These are phyloP conservation scores for Blumeria hordei DNA, from an alignment of 2,329 filamentous ascomycete species.

Conservation along the genomic window DNA sequence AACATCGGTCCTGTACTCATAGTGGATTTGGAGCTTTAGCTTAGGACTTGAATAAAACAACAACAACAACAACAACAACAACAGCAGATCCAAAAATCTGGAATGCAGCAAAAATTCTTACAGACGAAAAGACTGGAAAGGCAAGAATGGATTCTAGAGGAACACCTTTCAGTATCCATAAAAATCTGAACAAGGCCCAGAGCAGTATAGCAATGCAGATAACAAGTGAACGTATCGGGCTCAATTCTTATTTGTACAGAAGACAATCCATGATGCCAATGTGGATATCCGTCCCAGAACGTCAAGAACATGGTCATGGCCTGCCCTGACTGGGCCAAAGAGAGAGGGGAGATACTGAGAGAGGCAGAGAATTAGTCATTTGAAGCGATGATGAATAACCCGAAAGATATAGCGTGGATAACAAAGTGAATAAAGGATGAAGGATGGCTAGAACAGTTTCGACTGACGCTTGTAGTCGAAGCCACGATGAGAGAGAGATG, in stretches of 20 bases:
- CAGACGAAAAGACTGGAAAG: too few species aligned
- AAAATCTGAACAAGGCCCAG: neutral
- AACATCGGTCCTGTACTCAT: too few species aligned
- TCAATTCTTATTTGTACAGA: neutral
- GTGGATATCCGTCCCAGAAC: slow-evolving; percentile 1
- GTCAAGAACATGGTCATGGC: neutral
- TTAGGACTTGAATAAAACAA: too few species aligned
- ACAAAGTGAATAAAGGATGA: neutral
- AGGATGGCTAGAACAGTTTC: neutral
- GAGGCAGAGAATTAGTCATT: neutral
- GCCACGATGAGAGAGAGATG: neutral
- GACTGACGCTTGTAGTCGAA: too few species aligned
- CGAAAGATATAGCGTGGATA: too few species aligned
- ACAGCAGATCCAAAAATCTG: too few species aligned
- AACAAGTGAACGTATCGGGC: neutral
- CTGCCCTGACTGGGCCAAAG: neutral
- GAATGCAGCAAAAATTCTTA: too few species aligned
- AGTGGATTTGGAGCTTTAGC: too few species aligned
- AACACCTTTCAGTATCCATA: neutral
- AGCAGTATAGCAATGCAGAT: neutral
- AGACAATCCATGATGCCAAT: slow-evolving; percentile 1
- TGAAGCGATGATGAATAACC: too few species aligned
- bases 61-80: too few species aligned
- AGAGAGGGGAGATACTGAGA: neutral
- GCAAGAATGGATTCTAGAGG: neutral